These are phyloP conservation scores for Marchantia polymorpha DNA, from an alignment of 225 moss, liverwort and hornwort genomes.

Conservation along the genomic window DNA sequence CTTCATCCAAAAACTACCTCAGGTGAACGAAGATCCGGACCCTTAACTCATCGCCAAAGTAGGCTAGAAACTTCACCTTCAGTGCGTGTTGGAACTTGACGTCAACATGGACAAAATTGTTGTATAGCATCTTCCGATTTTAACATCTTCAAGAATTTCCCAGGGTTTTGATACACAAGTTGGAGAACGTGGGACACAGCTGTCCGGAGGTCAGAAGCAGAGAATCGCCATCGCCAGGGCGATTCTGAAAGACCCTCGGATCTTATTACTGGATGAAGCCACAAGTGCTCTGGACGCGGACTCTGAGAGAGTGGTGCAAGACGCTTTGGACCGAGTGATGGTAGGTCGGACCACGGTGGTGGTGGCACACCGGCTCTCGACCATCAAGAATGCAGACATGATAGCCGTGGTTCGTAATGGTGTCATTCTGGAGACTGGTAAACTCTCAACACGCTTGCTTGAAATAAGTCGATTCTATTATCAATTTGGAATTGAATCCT, in stretches of 20 bases:
- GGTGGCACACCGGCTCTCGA: conserved; percentile 85
- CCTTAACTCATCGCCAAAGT: background rate
- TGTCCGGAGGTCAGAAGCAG: conserved; percentile 97
- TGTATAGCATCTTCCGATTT: background rate
- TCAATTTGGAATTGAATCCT: background rate
- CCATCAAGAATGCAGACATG: conserved; percentile 73
- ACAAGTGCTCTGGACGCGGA: conserved; percentile 92
- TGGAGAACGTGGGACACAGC: conserved; percentile 83
- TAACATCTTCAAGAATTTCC: background rate
- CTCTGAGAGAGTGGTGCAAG: conserved; percentile 80
- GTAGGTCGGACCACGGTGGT: conserved; percentile 78
- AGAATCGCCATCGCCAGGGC: conserved; percentile 93
- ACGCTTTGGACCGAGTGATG: conserved; percentile 80
- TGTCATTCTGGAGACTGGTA: conserved; percentile 68
- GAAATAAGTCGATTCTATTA: background rate
- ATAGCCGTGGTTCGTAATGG: conserved; percentile 88
- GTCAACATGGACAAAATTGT: background rate
- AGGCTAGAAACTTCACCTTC: background rate
- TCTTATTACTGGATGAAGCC: conserved; percentile 87
- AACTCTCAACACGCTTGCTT: conserved; percentile 39
- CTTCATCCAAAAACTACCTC: conserved; percentile 46
- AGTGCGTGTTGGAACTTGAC: background rate
- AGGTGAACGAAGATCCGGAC: conserved; percentile 52
- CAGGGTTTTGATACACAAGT: conserved; percentile 36
- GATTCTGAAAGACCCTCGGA: conserved; percentile 77